Evolutionary conservation across 352 stramenopile species (phyloP), one percentile per base, ranked within the genome.

Genomic region (Halophytophthora polymorphica): DNA sequence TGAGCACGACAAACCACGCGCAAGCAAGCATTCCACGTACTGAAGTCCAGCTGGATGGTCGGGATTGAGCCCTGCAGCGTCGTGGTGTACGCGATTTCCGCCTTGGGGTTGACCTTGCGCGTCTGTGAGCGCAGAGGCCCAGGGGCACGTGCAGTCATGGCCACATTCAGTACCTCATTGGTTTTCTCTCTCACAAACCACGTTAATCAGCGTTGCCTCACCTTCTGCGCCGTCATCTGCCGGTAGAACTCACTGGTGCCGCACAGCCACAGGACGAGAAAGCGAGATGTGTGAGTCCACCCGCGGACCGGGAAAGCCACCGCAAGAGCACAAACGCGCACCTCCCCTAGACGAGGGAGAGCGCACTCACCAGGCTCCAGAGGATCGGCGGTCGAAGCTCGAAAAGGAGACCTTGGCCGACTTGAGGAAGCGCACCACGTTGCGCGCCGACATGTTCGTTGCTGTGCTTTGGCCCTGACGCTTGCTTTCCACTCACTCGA

Each of bases 401-500:
- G 83, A 89, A 70, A 94, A 94, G 38, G 77, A 91, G 53, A 94
- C 54, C 48, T 94, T 82, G 41, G 80, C 81, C 38, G 78, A 87
- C 69, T 92, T 92, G 53, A 94, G 64, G 67, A 94, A 94, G 48
- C 83, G 83, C 59, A 92, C 71, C 51, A 89, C 66, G 69, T 94
- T 90, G 53, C 73, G 78, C 53, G 83, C 79, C 45, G 83, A 79
- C 83, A 94, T 94, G 31, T 39, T 72, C n/a, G 15, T 43, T 41
- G 38, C 18, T 66, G 41, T 21, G 35, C 44, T 31, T 52, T 63
- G 37, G 34, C 53, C 40, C n/a, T 40, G 14, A 14, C 21, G 15
- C 11, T 6, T n/a, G 33, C 33, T 14, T 38, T 14, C 33, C 33
- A 38, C 33, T 38, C 33, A 17, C 33, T 38, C 13, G 33, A 17